Evolutionary conservation across 2,329 filamentous ascomycete species (phyloP).

Genomic region (Monilinia vaccinii-corymbosi): DNA sequence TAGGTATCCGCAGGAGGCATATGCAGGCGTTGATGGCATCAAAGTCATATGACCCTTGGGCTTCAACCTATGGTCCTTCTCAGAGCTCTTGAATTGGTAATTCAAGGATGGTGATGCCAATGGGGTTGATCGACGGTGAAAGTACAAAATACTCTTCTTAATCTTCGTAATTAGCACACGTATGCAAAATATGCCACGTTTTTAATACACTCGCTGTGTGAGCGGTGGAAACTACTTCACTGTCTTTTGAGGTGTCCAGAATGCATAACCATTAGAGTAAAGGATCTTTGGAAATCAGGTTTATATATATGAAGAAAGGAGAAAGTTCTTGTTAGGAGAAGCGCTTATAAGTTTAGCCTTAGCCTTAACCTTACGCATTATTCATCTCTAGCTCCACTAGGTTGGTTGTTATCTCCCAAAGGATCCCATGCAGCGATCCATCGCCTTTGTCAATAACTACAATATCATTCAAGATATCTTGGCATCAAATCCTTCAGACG

Average conservation of each 20-base stretch:
- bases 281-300: too few relatives aligned
- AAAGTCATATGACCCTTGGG: slow-evolving; percentile 40
- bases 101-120: neutral
- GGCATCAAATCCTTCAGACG: neutral
- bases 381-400: too few relatives aligned
- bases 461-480: neutral
- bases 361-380: too few relatives aligned
- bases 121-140: neutral
- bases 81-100: neutral
- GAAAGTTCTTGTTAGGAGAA: too few relatives aligned
- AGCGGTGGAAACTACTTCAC: neutral
- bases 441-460: too few relatives aligned
- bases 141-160: neutral
- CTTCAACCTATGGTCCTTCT: slow-evolving; percentile 25
- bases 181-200: neutral
- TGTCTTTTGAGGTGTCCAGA: neutral
- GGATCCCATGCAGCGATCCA: too few relatives aligned
- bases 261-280: neutral
- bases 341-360: too few relatives aligned
- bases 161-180: neutral
- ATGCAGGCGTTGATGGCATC: slow-evolving; percentile 37
- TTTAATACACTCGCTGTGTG: neutral
- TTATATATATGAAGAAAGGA: too few relatives aligned
- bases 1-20: slow-evolving; percentile 41
- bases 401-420: too few relatives aligned